Base-by-base conservation (phyloP, 352 stramenopile species). In the Globisporangium rhizosaccharum region DNA sequence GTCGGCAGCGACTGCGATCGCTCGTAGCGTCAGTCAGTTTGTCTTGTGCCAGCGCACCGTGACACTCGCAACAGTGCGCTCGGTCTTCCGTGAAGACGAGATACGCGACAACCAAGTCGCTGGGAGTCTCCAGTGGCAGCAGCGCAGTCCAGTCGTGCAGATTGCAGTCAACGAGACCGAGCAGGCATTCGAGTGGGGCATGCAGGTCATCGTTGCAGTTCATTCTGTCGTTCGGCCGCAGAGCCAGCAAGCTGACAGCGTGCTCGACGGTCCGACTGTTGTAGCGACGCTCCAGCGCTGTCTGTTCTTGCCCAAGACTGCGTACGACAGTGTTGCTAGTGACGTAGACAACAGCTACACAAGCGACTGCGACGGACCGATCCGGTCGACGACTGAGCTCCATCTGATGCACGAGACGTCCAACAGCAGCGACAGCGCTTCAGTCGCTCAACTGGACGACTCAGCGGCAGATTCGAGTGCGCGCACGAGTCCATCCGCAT, bases 261-360 rank as follows among this genome's bases (percentile, higher is more conserved):
- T 46, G 7, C 48, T 55, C 17, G 44, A 46, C 30, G 26, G 59
- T 3, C 50, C 49, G 1, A 18, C 51, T 15, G 44, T 67, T 0
- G 51, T 46, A 3, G 50, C 54, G 10, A 63, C 57, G 14, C 53
- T 66, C 14, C 56, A 55, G 0, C 65, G 50, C 28, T 53, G 15
- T 9, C 7, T 77, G 9, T 85, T 79, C 52, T 55, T 85, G 2
- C 58, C 70, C 15, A 85, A 82, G 57, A 39, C 47, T 2, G 10
- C 59, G 15, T 84, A 84, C 33, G 26, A 33, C 3, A n/a, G 41
- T n/a, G 41, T 20, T 15, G 6, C 26, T 26, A 1, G 20, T 1
- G n/a, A 25, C 8, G 55, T 66, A 2, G 51, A 65, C 2, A 41
- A 42, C 14, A 48, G 52, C 23, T 9, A 36, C 14, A 6, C 44